Evolutionary conservation across 140 eudicot genomes (phyloP), one percentile per base, ranked within the genome.

Genomic region (Senecio squalidus): DNA sequence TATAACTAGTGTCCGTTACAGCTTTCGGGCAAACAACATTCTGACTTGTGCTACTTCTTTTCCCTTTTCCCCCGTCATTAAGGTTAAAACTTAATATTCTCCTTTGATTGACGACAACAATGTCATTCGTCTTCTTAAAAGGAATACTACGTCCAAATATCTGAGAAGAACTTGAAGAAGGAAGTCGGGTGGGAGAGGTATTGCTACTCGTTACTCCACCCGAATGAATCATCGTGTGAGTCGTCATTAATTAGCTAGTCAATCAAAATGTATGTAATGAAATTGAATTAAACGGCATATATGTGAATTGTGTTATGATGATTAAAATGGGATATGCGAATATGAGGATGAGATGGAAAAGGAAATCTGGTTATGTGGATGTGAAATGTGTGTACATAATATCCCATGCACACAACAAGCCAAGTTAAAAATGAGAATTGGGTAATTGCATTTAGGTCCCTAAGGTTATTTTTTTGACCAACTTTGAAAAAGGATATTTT

Each of bases 1-100:
- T 66, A 58, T 67, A 66, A 39, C 74, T 73, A 23, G 78, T 66
- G 5, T 73, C 78, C 16, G 78, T 58, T 58, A 73, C 78, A 21
- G 78, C 74, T 66, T 66, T 73, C 15, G 77, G 77, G 55, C 67
- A 57, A 49, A 72, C 61, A 28, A 65, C 48, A 29, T 25, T 29
- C 0, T 48, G 72, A 21, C 15, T 66, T 66, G 13, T 38, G 50
- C 6, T 13, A 9, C 28, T 51, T 53, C 55, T 41, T 61, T 24
- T 20, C 49, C 55, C 52, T 21, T 24, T 20, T 59, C 55, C 52
- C n/a, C 28, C 58, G 24, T 52, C 36, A 41, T 5, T n/a, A 21
- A 55, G 5, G 36, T n/a, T 31, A 47, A 48, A 9, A 9, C 30
- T 46, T 0, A 64, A 28, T 29, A 34, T 54, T 54, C 33, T 43